These are phyloP conservation scores for Podaxis sp. DNA, from an alignment of 768 basidiomycete genomes.

Conservation along the genomic window DNA sequence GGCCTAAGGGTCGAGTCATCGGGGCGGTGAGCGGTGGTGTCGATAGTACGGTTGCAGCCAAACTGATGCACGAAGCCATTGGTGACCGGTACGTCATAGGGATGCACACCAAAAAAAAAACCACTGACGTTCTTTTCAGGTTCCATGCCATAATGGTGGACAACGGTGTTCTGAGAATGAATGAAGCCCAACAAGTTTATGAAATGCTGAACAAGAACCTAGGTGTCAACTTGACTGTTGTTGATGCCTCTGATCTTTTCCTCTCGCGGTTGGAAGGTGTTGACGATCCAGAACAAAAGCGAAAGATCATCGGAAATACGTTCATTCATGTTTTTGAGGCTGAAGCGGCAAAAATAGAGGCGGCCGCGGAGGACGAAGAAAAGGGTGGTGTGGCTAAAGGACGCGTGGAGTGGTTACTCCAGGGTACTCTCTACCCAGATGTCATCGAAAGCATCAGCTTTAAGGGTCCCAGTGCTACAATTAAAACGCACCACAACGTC, in stretches of 20 bases:
- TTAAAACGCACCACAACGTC: conserved; percentile 99
- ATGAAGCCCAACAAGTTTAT: conserved; percentile 88
- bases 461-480: conserved; percentile 97
- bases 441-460: conserved; percentile 99
- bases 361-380: conserved; percentile 72
- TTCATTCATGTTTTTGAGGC: conserved; percentile 97
- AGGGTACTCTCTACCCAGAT: conserved; percentile 97
- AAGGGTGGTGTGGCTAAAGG: conserved; percentile 74
- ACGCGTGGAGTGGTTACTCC: conserved; percentile 93
- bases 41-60: conserved; percentile 96
- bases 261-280: conserved; percentile 83
- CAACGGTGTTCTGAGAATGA: conserved; percentile 91
- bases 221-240: conserved; percentile 93
- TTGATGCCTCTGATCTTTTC: conserved; percentile 94
- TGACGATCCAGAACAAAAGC: conserved; percentile 95
- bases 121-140: conserved; percentile 32
- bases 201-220: conserved; percentile 91
- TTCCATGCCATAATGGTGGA: conserved; percentile 99
- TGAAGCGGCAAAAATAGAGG: conserved; percentile 89
- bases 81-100: conserved; percentile 71
- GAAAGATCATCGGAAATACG: conserved; percentile 98
- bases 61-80: conserved; percentile 99
- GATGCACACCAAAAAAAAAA: background rate
- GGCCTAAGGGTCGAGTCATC: conserved; percentile 91
- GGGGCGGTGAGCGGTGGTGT: conserved; percentile 98